Conservation (phyloP, 2,329 filamentous ascomycete genomes). For the Aspergillus chevalieri region DNA sequence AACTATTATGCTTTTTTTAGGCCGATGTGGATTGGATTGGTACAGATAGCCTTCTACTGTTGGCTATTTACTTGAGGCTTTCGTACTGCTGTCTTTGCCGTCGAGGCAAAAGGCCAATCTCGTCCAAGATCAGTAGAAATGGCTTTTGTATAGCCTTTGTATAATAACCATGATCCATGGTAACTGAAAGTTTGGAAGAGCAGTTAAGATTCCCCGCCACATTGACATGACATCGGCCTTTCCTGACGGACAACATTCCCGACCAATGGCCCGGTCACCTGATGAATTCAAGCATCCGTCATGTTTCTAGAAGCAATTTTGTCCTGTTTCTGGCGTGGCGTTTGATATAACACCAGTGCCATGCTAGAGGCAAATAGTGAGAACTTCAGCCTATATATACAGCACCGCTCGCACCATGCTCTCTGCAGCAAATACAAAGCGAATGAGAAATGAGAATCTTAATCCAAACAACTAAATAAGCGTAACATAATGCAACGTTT, state of each 20-base stretch:
- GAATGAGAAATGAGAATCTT: neutral
- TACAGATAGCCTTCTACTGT: too few species aligned
- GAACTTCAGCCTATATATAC: neutral
- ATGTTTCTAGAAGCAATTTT: neutral
- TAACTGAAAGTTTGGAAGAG: too few species aligned
- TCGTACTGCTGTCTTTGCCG: too few species aligned
- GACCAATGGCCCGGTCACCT: neutral
- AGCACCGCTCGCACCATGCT: neutral
- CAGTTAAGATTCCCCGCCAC: too few species aligned
- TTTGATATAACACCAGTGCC: neutral
- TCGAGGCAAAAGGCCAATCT: too few species aligned
- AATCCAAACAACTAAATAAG: neutral
- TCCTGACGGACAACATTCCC: neutral
- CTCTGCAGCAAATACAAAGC: too few species aligned
- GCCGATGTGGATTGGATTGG: too few species aligned
- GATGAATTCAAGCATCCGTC: neutral
- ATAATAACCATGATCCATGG: too few species aligned
- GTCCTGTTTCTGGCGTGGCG: neutral
- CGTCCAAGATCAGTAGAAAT: too few species aligned
- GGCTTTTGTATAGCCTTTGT: too few species aligned
- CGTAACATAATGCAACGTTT: constrained; percentile 1
- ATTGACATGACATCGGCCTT: neutral
- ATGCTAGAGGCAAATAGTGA: neutral
- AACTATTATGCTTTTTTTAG: too few species aligned
- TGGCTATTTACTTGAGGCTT: too few species aligned